Conservation (phyloP, 371 early-diverging fungal genomes). For the Vairimorpha necatrix region DNA sequence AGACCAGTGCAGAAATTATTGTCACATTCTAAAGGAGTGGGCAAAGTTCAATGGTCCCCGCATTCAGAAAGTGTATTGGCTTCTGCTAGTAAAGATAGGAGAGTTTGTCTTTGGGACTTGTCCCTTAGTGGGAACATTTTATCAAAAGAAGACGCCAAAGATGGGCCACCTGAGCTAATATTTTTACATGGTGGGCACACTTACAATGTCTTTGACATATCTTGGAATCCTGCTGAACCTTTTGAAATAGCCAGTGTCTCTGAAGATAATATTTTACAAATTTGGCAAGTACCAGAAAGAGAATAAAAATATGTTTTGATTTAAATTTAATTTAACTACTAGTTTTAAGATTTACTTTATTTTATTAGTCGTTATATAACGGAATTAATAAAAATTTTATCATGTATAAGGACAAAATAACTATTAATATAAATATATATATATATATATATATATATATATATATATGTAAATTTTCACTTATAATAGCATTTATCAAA, state of each 20-base stretch:
- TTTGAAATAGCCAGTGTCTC: constrained; percentile 86
- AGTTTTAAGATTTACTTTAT: background rate
- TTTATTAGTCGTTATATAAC: no score
- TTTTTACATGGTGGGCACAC: constrained; percentile 98
- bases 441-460: no score
- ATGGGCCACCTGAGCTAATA: constrained; percentile 91
- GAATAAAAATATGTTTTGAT: constrained; percentile 33
- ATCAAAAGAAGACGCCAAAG: constrained; percentile 78
- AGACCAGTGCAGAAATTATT: constrained; percentile 75
- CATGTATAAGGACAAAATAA: no score
- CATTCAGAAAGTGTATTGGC: constrained; percentile 80
- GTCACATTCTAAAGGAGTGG: constrained; percentile 79
- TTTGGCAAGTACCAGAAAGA: constrained; percentile 71
- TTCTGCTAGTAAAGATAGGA: constrained; percentile 78
- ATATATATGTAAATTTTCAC: no score
- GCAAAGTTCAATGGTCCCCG: constrained; percentile 87
- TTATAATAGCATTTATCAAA: no score
- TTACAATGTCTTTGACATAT: constrained; percentile 82
- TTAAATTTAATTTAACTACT: no score
- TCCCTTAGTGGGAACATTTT: constrained; percentile 83
- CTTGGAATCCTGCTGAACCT: constrained; percentile 86
- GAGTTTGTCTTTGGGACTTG: constrained; percentile 89
- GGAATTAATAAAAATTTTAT: no score
- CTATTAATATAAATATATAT: no score
- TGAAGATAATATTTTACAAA: constrained; percentile 88